A percentile compares a stretch with the other conserved stretches of the same genome.
Evolutionary conservation across 208 protist species (phyloP).

Genomic region (Acanthamoeba sp.): DNA sequence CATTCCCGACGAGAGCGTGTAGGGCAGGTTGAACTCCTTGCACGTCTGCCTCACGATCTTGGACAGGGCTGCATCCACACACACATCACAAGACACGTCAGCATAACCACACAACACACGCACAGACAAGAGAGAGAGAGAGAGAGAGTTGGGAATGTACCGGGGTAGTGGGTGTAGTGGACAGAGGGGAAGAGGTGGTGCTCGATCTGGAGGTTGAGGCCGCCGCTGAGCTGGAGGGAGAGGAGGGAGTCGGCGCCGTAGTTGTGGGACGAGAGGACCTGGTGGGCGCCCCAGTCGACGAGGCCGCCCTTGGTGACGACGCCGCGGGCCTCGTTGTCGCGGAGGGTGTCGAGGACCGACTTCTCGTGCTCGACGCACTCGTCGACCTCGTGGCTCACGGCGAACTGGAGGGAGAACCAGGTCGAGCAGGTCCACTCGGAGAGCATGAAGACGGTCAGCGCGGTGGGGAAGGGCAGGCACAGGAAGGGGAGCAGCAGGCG

Average conservation of each 20-base stretch:
- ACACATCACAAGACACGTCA: neutral
- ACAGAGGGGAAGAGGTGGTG: constrained; percentile 83
- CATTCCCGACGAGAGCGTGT: constrained; percentile 30
- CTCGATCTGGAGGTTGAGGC: constrained; percentile 84
- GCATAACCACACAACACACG: neutral
- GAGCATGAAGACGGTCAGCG: constrained; percentile 65
- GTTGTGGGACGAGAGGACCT: constrained; percentile 78
- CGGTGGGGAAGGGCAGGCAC: constrained; percentile 73
- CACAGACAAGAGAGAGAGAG: neutral
- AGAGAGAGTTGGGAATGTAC: neutral
- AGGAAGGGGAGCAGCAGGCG: constrained; percentile 76
- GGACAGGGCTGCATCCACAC: neutral
- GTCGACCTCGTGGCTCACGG: constrained; percentile 82
- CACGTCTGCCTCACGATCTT: constrained; percentile 80
- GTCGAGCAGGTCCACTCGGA: constrained; percentile 70
- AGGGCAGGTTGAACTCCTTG: constrained; percentile 76
- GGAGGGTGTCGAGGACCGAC: neutral
- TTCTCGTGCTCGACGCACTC: constrained; percentile 67
- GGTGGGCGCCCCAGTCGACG: constrained; percentile 81
- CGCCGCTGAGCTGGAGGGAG: constrained; percentile 78
- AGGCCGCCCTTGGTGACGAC: neutral
- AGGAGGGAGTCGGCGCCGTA: constrained; percentile 66
- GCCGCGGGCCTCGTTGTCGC: neutral
- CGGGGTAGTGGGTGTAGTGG: constrained; percentile 79
- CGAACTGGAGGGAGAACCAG: constrained; percentile 79